These are phyloP conservation scores for Fusarium heterosporum DNA, from an alignment of 2,329 filamentous ascomycete genomes.

Conservation along the genomic window DNA sequence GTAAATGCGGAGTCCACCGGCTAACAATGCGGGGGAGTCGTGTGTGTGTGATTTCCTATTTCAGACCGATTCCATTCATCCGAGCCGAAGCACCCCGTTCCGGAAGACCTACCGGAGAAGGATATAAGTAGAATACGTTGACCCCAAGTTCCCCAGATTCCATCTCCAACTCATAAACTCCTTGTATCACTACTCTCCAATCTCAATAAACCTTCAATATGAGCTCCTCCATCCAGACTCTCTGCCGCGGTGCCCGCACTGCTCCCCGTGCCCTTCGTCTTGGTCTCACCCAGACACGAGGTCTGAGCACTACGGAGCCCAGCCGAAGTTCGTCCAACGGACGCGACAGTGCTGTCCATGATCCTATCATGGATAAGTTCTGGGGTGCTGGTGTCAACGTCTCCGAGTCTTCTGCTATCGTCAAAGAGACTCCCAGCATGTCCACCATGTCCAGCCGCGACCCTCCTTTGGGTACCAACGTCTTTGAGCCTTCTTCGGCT, in stretches of 20 bases:
- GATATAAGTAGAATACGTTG: conserved; percentile 21
- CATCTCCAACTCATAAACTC: background rate
- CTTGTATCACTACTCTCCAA: too few relatives aligned
- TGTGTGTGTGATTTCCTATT: conserved; percentile 26
- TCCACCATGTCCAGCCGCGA: conserved; percentile 29
- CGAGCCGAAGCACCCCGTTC: conserved; percentile 32
- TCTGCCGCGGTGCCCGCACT: conserved; percentile 32
- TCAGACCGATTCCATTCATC: conserved; percentile 31
- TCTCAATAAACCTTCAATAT: conserved; percentile 16
- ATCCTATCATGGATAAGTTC: conserved; percentile 43
- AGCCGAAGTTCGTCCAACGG: conserved; percentile 22
- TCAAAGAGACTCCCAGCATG: conserved; percentile 6
- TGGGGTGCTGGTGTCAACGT: conserved; percentile 23
- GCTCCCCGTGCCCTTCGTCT: conserved; percentile 25
- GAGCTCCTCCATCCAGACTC: conserved; percentile 40
- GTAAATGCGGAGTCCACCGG: conserved; percentile 15
- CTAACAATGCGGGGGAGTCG: conserved; percentile 19
- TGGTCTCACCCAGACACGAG: conserved; percentile 27
- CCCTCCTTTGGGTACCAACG: conserved; percentile 40
- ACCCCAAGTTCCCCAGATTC: background rate
- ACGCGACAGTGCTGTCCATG: conserved; percentile 34
- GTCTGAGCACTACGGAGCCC: conserved; percentile 32
- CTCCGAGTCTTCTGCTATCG: conserved; percentile 15
- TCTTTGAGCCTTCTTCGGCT: conserved; percentile 37
- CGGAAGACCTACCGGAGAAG: conserved; percentile 17